phyloP scores from a whole-genome alignment of 78 protist species.

The Dictyostelium purpureum region DNA sequence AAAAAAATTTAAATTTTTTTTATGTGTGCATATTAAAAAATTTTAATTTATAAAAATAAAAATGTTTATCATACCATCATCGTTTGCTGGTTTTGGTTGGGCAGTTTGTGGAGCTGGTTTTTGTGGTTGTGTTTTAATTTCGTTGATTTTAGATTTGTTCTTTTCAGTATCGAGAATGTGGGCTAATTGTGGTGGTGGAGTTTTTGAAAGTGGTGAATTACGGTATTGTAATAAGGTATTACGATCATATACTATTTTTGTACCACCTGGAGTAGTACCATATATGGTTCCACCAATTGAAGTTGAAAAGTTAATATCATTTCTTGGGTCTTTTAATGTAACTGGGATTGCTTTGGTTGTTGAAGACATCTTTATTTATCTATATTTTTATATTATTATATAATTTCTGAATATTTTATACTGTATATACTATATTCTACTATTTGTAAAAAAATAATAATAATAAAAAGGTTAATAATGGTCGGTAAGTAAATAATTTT shows the following conservation, averaged over 20 bases:
- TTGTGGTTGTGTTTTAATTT: not conserved
- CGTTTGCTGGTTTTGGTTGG: constrained; percentile 10
- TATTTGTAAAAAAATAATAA: not conserved
- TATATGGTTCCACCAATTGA: constrained; percentile 84
- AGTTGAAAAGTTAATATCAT: constrained; percentile 69
- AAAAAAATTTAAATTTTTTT: no score
- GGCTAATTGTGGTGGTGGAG: constrained; percentile 83
- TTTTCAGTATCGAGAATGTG: constrained; percentile 9
- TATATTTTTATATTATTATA: no score
- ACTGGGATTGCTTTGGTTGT: constrained; percentile 78
- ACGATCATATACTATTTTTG: constrained; percentile 76
- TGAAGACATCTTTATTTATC: constrained; percentile 27
- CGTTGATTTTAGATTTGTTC: constrained; percentile 7
- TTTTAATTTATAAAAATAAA: not conserved
- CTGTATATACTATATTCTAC: not conserved
- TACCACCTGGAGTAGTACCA: constrained; percentile 87
- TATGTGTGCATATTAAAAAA: not conserved
- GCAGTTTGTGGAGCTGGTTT: not conserved
- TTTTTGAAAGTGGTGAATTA: constrained; percentile 79
- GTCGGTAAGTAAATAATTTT: not conserved
- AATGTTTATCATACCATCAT: not conserved
- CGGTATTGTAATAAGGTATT: constrained; percentile 66
- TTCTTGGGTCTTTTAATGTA: constrained; percentile 8
- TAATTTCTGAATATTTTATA: no score
- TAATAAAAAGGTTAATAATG: not conserved